Evolutionary conservation across 768 basidiomycete species (phyloP).

Genomic region (Strobilomyces confusus): DNA sequence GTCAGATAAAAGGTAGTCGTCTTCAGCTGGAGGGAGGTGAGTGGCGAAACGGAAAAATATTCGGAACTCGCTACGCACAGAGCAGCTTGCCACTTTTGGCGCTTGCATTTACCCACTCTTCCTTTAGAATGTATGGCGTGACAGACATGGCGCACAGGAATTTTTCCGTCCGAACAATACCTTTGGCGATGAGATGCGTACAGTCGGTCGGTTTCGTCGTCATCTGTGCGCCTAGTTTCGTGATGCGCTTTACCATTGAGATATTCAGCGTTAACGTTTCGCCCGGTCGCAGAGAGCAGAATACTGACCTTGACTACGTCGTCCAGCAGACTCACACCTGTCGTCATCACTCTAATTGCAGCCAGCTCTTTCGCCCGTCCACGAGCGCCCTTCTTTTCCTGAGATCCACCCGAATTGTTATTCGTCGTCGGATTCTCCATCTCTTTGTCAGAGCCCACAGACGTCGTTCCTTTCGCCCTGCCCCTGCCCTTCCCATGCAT

Average conservation of each 20-base stretch:
- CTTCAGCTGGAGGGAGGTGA: slow-evolving; percentile 48
- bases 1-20: slow-evolving; percentile 58
- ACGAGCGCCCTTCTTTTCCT: slow-evolving; percentile 13
- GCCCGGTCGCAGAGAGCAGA: not conserved
- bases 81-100: slow-evolving; percentile 54
- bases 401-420: not conserved
- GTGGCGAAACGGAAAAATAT: not conserved
- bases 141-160: slow-evolving; percentile 73
- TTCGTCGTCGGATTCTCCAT: not conserved
- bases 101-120: slow-evolving; percentile 65
- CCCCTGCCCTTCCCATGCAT: slow-evolving; percentile 7
- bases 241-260: slow-evolving; percentile 43
- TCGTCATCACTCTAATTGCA: slow-evolving; percentile 58
- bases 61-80: slow-evolving; percentile 43
- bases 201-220: slow-evolving; percentile 61
- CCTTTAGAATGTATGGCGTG: slow-evolving; percentile 58
- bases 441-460: slow-evolving; percentile 6
- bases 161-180: slow-evolving; percentile 81
- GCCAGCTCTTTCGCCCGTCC: slow-evolving; percentile 1
- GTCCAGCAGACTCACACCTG: slow-evolving; percentile 56
- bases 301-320: slow-evolving; percentile 53
- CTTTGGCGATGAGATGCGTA: slow-evolving; percentile 72
- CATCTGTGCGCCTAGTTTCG: slow-evolving; percentile 62
- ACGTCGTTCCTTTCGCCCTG: not conserved
- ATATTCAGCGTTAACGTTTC: not conserved